These are phyloP conservation scores for Paxillus rubicundulus DNA, from an alignment of 768 basidiomycete genomes.

Conservation along the genomic window DNA sequence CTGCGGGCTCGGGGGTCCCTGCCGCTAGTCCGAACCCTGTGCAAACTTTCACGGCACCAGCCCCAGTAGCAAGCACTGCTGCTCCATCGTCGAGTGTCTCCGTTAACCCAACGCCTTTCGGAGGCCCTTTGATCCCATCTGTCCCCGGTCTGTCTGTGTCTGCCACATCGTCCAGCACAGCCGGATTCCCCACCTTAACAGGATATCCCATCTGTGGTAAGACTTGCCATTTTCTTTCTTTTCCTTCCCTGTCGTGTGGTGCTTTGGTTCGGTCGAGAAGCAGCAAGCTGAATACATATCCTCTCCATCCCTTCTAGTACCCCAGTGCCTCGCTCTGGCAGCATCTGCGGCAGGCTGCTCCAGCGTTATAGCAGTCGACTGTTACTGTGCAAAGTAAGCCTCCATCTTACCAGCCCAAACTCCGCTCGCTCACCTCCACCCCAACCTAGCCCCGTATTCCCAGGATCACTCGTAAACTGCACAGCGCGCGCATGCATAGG, in stretches of 20 bases:
- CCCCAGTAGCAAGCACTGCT: neutral
- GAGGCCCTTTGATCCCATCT: neutral
- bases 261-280: too few species aligned
- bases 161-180: constrained; percentile 31
- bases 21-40: neutral
- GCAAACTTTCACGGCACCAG: neutral
- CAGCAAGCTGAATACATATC: neutral
- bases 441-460: constrained; percentile 33
- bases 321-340: constrained; percentile 41
- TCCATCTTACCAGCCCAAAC: neutral
- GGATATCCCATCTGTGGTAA: constrained; percentile 40
- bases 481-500: constrained; percentile 35
- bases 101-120: constrained; percentile 2
- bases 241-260: neutral
- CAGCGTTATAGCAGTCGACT: constrained; percentile 46
- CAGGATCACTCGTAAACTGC: constrained; percentile 37
- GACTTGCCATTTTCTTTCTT: constrained; percentile 2
- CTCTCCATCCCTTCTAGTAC: constrained; percentile 32
- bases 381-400: constrained; percentile 45
- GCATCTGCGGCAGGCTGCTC: constrained; percentile 40
- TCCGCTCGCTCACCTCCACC: neutral
- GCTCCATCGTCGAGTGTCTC: neutral
- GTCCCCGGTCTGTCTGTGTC: constrained; percentile 11
- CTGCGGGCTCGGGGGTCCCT: neutral
- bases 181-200: constrained; percentile 39